Conservation (phyloP, 2,329 filamentous ascomycete species). For the Uncinocarpus reesii region DNA sequence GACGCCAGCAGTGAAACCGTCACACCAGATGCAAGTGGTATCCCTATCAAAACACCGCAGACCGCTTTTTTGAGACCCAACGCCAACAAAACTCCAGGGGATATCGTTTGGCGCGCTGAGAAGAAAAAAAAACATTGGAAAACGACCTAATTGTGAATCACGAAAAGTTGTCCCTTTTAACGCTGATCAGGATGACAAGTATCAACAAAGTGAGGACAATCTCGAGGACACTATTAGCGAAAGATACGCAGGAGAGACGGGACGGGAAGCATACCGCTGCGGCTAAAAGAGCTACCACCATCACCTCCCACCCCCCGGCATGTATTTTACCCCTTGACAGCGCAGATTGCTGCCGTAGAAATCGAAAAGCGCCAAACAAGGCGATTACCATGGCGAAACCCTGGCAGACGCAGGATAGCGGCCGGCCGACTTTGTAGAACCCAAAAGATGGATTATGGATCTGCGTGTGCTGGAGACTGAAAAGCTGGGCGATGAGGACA, state of each 20-base stretch:
- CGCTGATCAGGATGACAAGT: conserved; percentile 15
- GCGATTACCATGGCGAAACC: conserved; percentile 38
- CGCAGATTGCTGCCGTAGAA: conserved; percentile 47
- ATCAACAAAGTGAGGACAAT: conserved; percentile 13
- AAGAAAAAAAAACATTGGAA: not conserved
- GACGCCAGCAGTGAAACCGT: too few species aligned
- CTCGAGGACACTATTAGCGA: not conserved
- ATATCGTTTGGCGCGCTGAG: not conserved
- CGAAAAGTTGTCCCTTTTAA: conserved; percentile 2
- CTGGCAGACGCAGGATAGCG: conserved; percentile 45
- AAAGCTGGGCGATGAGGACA: conserved; percentile 57
- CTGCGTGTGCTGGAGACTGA: conserved; percentile 46
- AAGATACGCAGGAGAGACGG: not conserved
- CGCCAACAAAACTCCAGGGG: too few species aligned
- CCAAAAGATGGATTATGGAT: conserved; percentile 40
- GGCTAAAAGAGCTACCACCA: conserved; percentile 7
- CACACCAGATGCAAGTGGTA: too few species aligned
- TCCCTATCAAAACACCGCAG: too few species aligned
- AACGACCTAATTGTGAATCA: not conserved
- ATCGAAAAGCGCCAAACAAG: conserved; percentile 43
- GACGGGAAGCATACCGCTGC: conserved; percentile 13
- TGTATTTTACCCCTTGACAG: conserved; percentile 36
- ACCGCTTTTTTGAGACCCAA: too few species aligned
- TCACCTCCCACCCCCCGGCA: conserved; percentile 36
- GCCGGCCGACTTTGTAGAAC: conserved; percentile 52